phyloP scores from a whole-genome alignment of 2,329 filamentous ascomycete genomes.

The Botrytis sinoallii region DNA sequence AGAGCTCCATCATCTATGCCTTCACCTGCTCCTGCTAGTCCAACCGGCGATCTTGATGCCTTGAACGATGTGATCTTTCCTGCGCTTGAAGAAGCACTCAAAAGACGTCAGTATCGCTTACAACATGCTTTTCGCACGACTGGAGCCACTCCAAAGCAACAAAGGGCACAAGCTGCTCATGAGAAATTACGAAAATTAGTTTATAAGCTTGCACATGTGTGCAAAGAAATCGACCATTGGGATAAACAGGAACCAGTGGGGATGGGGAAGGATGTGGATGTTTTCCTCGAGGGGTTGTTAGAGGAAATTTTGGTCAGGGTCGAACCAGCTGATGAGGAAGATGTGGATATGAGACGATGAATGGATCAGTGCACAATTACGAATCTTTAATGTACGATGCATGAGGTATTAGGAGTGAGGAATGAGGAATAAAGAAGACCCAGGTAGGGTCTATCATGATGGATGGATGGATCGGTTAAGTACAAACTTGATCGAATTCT shows the following conservation, averaged over 20 bases:
- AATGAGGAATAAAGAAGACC: not conserved
- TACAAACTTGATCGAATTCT: conserved; percentile 15
- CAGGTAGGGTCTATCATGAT: not conserved
- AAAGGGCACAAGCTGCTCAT: conserved; percentile 69
- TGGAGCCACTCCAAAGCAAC: conserved; percentile 56
- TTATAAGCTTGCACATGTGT: conserved; percentile 76
- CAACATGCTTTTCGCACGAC: conserved; percentile 39
- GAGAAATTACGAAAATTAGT: conserved; percentile 80
- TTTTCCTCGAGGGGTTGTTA: conserved; percentile 85
- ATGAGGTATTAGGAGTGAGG: not conserved
- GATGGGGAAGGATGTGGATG: conserved; percentile 87
- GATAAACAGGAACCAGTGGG: conserved; percentile 85
- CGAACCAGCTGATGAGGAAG: conserved; percentile 64
- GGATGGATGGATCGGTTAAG: conserved; percentile 17
- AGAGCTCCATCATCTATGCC: conserved; percentile 51
- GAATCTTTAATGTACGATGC: conserved; percentile 10
- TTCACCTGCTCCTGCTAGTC: conserved; percentile 53
- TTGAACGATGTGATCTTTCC: conserved; percentile 90
- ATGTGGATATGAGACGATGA: conserved; percentile 30
- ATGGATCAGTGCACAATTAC: conserved; percentile 10
- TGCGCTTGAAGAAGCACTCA: conserved; percentile 85
- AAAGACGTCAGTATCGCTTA: conserved; percentile 66
- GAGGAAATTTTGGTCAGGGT: conserved; percentile 93
- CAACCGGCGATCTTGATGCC: conserved; percentile 74
- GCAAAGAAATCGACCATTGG: conserved; percentile 85